These are phyloP conservation scores for Apiospora hydei DNA, from an alignment of 2,329 filamentous ascomycete genomes.

Conservation along the genomic window DNA sequence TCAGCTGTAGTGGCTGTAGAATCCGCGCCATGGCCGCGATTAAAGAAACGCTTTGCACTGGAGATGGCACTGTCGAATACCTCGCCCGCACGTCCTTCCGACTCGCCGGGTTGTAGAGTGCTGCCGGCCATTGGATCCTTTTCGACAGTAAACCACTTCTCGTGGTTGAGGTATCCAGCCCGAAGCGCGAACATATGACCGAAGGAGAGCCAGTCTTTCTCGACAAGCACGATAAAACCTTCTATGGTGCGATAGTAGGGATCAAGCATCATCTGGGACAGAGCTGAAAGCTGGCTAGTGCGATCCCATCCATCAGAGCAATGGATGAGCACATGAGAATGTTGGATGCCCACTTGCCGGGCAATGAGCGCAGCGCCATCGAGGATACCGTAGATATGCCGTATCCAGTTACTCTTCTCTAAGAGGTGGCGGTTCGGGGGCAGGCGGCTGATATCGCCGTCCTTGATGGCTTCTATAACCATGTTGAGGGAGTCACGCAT, in stretches of 20 bases:
- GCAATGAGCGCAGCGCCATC: slow-evolving; percentile 87
- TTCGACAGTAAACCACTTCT: slow-evolving; percentile 93
- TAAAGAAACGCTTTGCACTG: slow-evolving; percentile 89
- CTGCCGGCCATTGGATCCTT: slow-evolving; percentile 77
- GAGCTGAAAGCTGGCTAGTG: slow-evolving; percentile 89
- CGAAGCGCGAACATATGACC: slow-evolving; percentile 97
- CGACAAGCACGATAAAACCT: slow-evolving; percentile 91
- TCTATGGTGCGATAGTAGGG: slow-evolving; percentile 94
- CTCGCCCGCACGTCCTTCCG: slow-evolving; percentile 68
- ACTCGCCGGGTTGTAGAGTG: slow-evolving; percentile 67
- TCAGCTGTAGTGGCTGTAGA: slow-evolving; percentile 63
- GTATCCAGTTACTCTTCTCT: slow-evolving; percentile 86
- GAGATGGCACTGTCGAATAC: slow-evolving; percentile 85
- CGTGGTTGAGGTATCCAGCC: slow-evolving; percentile 85
- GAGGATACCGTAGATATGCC: slow-evolving; percentile 84
- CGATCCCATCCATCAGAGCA: slow-evolving; percentile 99
- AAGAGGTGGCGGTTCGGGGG: slow-evolving; percentile 84
- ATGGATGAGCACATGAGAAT: slow-evolving; percentile 95
- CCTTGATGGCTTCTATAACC: slow-evolving; percentile 88
- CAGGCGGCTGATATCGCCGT: slow-evolving; percentile 85
- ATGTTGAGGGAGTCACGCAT: slow-evolving; percentile 92
- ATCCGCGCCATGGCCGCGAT: slow-evolving; percentile 69
- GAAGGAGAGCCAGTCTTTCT: slow-evolving; percentile 98
- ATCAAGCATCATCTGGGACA: slow-evolving; percentile 92
- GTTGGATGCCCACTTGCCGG: slow-evolving; percentile 85